Percentiles rank a stretch among this genome's conserved stretches.
Evolutionary conservation across 257 asterid species (phyloP).

Genomic region (Hygrophila difformis): DNA sequence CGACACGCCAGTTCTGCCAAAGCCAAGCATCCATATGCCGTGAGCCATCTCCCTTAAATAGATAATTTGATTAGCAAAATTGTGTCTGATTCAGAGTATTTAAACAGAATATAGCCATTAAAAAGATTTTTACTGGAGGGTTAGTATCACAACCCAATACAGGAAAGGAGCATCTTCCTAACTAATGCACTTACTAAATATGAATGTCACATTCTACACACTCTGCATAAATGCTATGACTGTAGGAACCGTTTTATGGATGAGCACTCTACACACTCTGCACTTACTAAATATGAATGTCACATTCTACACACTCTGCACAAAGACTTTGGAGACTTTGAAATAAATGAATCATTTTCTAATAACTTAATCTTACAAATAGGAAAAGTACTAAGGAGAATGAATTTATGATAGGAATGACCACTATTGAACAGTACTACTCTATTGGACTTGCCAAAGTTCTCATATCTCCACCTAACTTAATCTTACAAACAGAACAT

Average conservation of each 20-base stretch:
- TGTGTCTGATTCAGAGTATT: slow-evolving; percentile 4
- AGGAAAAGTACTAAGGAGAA: too few relatives aligned
- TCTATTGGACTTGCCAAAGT: too few relatives aligned
- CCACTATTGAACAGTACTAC: too few relatives aligned
- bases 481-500: too few relatives aligned
- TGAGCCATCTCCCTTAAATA: slow-evolving; percentile 89
- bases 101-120: slow-evolving; percentile 9
- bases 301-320: slow-evolving; percentile 5
- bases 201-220: slow-evolving; percentile 7
- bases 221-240: slow-evolving; percentile 1
- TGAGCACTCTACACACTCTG: too few relatives aligned
- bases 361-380: too few relatives aligned
- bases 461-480: too few relatives aligned
- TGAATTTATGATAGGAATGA: too few relatives aligned
- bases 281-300: slow-evolving; percentile 2
- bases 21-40: slow-evolving; percentile 99
- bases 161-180: background rate
- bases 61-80: slow-evolving; percentile 19
- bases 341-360: too few relatives aligned
- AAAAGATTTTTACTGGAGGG: slow-evolving; percentile 5
- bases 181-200: slow-evolving; percentile 8
- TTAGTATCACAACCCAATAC: slow-evolving; percentile 2
- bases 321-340: background rate
- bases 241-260: background rate
- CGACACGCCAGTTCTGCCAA: slow-evolving; percentile 96